phyloP scores from a whole-genome alignment of 139 green algal species.

The Chlorella vulgaris region DNA sequence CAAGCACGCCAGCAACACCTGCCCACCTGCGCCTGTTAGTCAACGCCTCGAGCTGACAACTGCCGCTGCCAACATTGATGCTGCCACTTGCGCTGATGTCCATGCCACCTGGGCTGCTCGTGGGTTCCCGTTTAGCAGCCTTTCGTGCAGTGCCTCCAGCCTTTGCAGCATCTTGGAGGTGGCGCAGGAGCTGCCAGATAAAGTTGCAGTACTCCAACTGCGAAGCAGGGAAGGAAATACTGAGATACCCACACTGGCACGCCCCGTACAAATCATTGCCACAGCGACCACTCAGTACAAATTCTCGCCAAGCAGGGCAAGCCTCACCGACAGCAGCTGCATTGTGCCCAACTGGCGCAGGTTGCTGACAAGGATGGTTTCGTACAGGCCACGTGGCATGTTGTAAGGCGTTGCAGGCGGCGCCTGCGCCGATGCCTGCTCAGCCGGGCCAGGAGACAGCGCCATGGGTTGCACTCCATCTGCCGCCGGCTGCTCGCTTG shows the following conservation, averaged over 20 bases:
- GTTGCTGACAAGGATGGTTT: slow-evolving; percentile 41
- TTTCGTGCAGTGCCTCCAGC: slow-evolving; percentile 21
- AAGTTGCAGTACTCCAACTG: slow-evolving; percentile 13
- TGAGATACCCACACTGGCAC: too few relatives aligned
- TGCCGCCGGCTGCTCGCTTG: slow-evolving; percentile 28
- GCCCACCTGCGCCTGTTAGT: slow-evolving; percentile 15
- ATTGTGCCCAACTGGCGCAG: slow-evolving; percentile 35
- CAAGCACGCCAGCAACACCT: too few relatives aligned
- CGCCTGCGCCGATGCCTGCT: background rate
- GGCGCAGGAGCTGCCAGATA: background rate
- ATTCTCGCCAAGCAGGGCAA: too few relatives aligned
- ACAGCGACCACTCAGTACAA: too few relatives aligned
- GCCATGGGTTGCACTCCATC: slow-evolving; percentile 9
- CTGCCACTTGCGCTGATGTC: background rate
- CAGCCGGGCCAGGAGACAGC: background rate
- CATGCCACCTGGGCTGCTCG: slow-evolving; percentile 17
- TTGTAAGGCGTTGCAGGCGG: slow-evolving; percentile 19
- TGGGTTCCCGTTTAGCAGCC: slow-evolving; percentile 23
- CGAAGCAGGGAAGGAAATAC: background rate
- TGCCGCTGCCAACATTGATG: background rate
- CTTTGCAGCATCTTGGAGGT: background rate
- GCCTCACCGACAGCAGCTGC: slow-evolving; percentile 40
- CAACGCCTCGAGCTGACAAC: slow-evolving; percentile 10
- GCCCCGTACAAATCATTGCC: too few relatives aligned
- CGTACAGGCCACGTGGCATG: slow-evolving; percentile 52